These are phyloP conservation scores for Phytophthora parvispora DNA, from an alignment of 352 stramenopile species.

Conservation along the genomic window DNA sequence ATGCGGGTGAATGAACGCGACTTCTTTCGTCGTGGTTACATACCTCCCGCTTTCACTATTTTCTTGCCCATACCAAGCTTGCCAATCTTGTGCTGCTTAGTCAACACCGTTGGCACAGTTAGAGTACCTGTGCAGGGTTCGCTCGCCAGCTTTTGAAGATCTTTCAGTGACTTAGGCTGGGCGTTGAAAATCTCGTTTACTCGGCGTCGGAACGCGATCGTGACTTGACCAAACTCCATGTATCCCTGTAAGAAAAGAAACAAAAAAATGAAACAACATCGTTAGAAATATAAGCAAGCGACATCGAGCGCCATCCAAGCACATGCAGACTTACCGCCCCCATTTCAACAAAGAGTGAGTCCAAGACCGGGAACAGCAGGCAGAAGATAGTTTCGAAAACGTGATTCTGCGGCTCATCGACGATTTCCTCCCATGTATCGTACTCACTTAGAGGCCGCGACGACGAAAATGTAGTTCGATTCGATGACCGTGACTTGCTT, in stretches of 20 bases:
- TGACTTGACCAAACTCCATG: conserved; percentile 92
- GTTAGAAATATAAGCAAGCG: conserved; percentile 5
- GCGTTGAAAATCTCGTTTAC: conserved; percentile 80
- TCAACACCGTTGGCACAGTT: conserved; percentile 43
- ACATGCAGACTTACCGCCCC: conserved; percentile 58
- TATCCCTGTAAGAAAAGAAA: conserved; percentile 67
- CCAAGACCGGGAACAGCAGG: conserved; percentile 81
- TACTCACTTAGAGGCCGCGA: conserved; percentile 51
- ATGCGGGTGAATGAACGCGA: conserved; percentile 26
- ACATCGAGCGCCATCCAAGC: neutral
- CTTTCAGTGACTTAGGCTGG: conserved; percentile 65
- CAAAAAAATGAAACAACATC: conserved; percentile 7
- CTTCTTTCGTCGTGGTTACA: conserved; percentile 41
- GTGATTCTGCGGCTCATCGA: conserved; percentile 77
- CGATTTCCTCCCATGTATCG: conserved; percentile 79
- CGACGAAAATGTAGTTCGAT: conserved; percentile 39
- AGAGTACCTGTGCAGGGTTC: conserved; percentile 79
- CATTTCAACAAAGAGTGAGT: conserved; percentile 91
- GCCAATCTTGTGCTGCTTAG: conserved; percentile 44
- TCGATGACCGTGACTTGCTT: conserved; percentile 31
- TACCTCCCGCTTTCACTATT: conserved; percentile 32
- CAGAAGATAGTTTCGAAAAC: conserved; percentile 92
- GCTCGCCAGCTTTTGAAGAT: conserved; percentile 70
- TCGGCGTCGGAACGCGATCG: conserved; percentile 70
- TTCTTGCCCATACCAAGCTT: conserved; percentile 52